Evolutionary conservation across 192 early-diverging fungal genomes (phyloP).

Genomic region (Mortierella antarctica): DNA sequence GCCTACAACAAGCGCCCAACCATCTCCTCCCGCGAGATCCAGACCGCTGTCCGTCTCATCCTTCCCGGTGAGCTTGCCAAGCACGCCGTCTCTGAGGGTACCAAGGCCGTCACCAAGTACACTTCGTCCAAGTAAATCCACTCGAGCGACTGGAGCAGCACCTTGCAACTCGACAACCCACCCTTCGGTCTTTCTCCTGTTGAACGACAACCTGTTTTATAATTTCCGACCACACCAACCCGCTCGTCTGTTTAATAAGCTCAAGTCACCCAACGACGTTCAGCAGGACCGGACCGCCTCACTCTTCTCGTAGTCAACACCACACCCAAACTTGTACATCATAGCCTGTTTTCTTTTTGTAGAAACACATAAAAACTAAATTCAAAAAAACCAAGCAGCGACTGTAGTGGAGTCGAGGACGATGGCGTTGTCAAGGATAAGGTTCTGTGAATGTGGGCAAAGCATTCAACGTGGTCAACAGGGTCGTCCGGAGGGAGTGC

Average conservation of each 20-base stretch:
- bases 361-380: conserved; percentile 37
- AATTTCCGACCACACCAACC: conserved; percentile 20
- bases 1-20: conserved; percentile 97
- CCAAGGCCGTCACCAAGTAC: conserved; percentile 98
- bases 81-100: conserved; percentile 98
- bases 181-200: conserved; percentile 12
- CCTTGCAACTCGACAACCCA: background rate
- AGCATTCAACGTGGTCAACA: too few relatives aligned
- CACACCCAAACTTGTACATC: conserved; percentile 42
- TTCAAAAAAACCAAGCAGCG: conserved; percentile 7
- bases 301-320: conserved; percentile 17
- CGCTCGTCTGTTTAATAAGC: conserved; percentile 42
- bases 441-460: background rate
- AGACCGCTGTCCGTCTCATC: conserved; percentile 75
- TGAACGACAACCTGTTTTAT: conserved; percentile 49
- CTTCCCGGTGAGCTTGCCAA: conserved; percentile 96
- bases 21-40: conserved; percentile 96
- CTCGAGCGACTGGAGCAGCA: background rate
- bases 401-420: too few relatives aligned
- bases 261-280: conserved; percentile 23
- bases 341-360: conserved; percentile 43
- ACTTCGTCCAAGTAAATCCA: conserved; percentile 78
- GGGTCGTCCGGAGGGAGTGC: too few relatives aligned
- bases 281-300: conserved; percentile 6
- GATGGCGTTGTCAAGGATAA: background rate